Evolutionary conservation across 805 yeast species (phyloP), one percentile per base, ranked within the genome.

Genomic region (Saccharomycopsis olivae): DNA sequence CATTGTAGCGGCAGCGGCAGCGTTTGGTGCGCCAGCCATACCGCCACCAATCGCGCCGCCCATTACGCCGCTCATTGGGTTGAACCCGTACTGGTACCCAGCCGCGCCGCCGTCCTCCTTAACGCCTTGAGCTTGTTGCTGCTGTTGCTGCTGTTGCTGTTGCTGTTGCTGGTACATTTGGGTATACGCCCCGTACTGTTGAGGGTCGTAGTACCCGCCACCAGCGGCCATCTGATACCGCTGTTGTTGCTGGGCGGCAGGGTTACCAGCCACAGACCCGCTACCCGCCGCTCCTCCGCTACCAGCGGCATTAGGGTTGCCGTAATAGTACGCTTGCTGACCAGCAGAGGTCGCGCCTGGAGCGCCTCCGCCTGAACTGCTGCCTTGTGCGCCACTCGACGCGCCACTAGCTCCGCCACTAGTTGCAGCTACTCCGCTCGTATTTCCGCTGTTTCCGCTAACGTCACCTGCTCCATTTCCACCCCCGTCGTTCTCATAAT

Each of bases 1-100:
- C 16, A 35, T 20, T 8, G 40, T 15, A 32, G 29, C 35, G 13
- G 39, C 35, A 17, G 35, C 39, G 27, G 34, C 30, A 10, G 29
- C 35, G 11, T 16, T 24, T 10, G 43, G 23, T 8, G 30, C 25
- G 4, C 32, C 29, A 24, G 40, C 40, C 18, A 31, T 17, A 19
- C 32, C 10, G 9, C n/a, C 14, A 11, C 20, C 32, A 33, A 27
- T 27, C 19, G 13, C 5, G 10, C n/a, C n/a, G 30, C 6, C 9
- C 5, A 5, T 9, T 28, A 5, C 15, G 9, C 14, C 5, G 10
- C 15, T 10, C 5, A 10, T 9, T 28, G 9, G 5, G 30, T n/a
- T 10, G 15, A 13, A 28, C 14, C 15, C 5, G 30, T 28, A 13
- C 14, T 25, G 35, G 33, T 39, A n/a, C n/a, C n/a, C n/a, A 20